These are phyloP conservation scores for Yarrowia galli DNA, from an alignment of 1,139 yeast species.

Conservation along the genomic window DNA sequence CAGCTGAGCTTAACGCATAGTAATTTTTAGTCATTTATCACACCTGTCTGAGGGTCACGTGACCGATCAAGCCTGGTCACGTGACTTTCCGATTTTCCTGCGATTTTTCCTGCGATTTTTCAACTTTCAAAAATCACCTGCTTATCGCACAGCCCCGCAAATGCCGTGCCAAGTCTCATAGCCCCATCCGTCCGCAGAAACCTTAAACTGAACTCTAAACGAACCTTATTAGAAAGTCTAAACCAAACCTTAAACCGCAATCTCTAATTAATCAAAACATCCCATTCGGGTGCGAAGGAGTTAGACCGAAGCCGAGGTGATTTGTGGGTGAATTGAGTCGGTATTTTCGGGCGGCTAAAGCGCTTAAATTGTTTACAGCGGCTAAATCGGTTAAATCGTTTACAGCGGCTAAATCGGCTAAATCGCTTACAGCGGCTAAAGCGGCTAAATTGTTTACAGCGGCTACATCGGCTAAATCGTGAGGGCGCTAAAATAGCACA, in stretches of 20 bases:
- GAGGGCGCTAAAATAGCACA: background rate
- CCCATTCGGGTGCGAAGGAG: no score
- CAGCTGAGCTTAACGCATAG: background rate
- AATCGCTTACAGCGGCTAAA: no score
- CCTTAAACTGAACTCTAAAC: background rate
- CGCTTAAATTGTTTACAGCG: no score
- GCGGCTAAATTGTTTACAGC: no score
- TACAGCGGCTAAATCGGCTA: no score
- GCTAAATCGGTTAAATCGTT: no score
- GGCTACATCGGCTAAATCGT: no score
- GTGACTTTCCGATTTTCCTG: background rate
- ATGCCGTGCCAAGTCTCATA: slow-evolving; percentile 18
- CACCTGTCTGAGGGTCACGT: background rate
- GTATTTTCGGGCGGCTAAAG: background rate
- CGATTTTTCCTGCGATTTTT: background rate
- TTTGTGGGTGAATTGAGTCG: background rate
- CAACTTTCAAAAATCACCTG: no score
- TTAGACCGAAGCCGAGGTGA: background rate
- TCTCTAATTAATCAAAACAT: background rate
- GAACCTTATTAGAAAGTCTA: background rate
- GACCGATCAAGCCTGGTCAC: background rate
- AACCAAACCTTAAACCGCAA: background rate
- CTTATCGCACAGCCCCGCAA: background rate
- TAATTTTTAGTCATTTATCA: background rate
- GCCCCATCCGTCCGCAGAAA: slow-evolving; percentile 18